Base-by-base conservation (phyloP, 371 early-diverging fungal genomes). In the Mortierella sp. region DNA sequence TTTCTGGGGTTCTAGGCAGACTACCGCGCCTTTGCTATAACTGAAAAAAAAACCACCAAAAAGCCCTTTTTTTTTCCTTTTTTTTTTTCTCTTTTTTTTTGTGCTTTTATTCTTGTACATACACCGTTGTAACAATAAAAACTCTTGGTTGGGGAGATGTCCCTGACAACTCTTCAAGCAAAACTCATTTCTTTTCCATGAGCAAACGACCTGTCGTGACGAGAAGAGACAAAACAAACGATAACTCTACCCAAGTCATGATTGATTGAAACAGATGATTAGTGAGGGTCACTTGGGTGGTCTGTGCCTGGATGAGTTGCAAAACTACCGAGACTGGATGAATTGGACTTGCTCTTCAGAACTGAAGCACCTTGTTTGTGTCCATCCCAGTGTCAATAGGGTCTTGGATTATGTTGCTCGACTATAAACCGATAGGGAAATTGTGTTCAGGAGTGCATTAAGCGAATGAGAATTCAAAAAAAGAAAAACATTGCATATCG, bases 61-160 rank as follows among this genome's bases (percentile, higher is more conserved):
- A 72, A 34, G 52, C 24, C 54, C 28, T 50, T 72, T 54, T 45
- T 72, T 70, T 24, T n/a, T 70, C 13, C 24, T 47, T 45, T 26
- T 48, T 48, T 72, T 72, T 45, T 52, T n/a, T n/a, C n/a, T n/a
- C n/a, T n/a, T n/a, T n/a, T n/a, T n/a, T 47, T 21, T 31, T 50
- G 26, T 24, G 50, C 31, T 50, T 47, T 70, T 70, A 45, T 44
- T 47, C 47, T 31, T 71, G 72, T 71, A 50, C 34, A 72, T 50
- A 50, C 7, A 9, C n/a, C 28, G 28, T 47, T 72, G 73, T 72
- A 65, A 72, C 73, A 72, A 38, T 71, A 71, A 72, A 50, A 52
- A 48, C 21, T 16, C 26, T 50, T 31, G 47, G 73, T 72, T 52
- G 48, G 73, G 50, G 55, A 73, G 55, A 54, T 7, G 38, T 34